phyloP scores from a whole-genome alignment of 2,329 filamentous ascomycete species.

The Fusarium papillatum region DNA sequence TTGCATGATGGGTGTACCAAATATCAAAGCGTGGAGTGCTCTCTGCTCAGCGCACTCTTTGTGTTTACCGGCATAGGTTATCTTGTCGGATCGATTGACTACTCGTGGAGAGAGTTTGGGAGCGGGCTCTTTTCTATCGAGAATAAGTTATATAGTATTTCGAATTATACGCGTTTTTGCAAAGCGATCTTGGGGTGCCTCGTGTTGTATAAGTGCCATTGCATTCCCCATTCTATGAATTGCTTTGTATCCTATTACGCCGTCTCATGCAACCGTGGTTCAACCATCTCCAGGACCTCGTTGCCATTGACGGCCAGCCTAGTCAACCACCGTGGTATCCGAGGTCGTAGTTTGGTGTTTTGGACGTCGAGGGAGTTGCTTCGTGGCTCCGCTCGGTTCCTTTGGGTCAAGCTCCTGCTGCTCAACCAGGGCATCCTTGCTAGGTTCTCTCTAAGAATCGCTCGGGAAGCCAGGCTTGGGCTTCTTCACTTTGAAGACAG shows the following conservation, averaged over 20 bases:
- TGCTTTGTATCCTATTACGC: slow-evolving; percentile 33
- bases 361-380: slow-evolving; percentile 44
- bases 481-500: slow-evolving; percentile 60
- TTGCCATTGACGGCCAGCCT: neutral
- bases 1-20: slow-evolving; percentile 40
- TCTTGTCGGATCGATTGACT: slow-evolving; percentile 21
- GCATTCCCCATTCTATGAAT: slow-evolving; percentile 7
- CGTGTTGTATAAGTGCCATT: slow-evolving; percentile 2
- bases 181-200: neutral
- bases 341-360: slow-evolving; percentile 42
- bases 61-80: slow-evolving; percentile 34
- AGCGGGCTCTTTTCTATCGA: slow-evolving; percentile 28
- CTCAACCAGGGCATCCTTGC: slow-evolving; percentile 32
- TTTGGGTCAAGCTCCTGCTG: slow-evolving; percentile 26
- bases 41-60: slow-evolving; percentile 22
- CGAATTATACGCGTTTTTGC: slow-evolving; percentile 39
- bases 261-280: slow-evolving; percentile 37
- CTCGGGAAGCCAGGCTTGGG: slow-evolving; percentile 47
- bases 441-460: slow-evolving; percentile 46
- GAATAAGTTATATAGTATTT: slow-evolving; percentile 37
- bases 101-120: slow-evolving; percentile 29
- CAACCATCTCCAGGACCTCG: neutral
- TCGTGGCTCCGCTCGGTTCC: slow-evolving; percentile 41
- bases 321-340: slow-evolving; percentile 29
- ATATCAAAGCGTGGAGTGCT: slow-evolving; percentile 35